Conservation (phyloP, 345 rosid species). For the Abelmoschus esculentus region DNA sequence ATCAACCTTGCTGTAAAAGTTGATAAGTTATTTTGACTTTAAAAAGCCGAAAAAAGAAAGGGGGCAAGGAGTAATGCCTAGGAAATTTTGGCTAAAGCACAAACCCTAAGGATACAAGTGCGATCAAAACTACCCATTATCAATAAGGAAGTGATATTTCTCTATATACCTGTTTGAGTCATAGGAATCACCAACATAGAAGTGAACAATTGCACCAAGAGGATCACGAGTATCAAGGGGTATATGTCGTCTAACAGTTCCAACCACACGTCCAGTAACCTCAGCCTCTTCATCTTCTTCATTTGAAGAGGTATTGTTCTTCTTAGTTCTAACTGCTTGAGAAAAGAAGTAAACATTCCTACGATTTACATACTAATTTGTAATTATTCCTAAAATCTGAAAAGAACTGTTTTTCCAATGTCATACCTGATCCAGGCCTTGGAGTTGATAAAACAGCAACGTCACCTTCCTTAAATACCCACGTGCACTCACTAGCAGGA, state of each 20-base stretch:
- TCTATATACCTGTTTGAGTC: constrained; percentile 51
- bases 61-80: background rate
- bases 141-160: background rate
- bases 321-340: constrained; percentile 46
- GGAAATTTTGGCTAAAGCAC: background rate
- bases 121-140: background rate
- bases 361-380: background rate
- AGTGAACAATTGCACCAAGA: constrained; percentile 92
- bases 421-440: background rate
- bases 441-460: background rate
- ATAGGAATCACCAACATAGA: constrained; percentile 77
- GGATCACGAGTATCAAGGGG: constrained; percentile 94
- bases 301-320: constrained; percentile 27
- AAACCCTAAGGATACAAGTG: background rate
- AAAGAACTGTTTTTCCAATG: background rate
- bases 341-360: background rate
- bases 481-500: background rate
- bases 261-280: constrained; percentile 72
- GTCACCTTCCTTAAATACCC: background rate
- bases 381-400: background rate
- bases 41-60: background rate
- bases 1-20: constrained; percentile 52
- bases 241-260: constrained; percentile 82
- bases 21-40: background rate
- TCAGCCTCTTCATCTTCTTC: constrained; percentile 70